Base-by-base conservation (phyloP, 768 basidiomycete genomes). In the Artomyces pyxidatus region DNA sequence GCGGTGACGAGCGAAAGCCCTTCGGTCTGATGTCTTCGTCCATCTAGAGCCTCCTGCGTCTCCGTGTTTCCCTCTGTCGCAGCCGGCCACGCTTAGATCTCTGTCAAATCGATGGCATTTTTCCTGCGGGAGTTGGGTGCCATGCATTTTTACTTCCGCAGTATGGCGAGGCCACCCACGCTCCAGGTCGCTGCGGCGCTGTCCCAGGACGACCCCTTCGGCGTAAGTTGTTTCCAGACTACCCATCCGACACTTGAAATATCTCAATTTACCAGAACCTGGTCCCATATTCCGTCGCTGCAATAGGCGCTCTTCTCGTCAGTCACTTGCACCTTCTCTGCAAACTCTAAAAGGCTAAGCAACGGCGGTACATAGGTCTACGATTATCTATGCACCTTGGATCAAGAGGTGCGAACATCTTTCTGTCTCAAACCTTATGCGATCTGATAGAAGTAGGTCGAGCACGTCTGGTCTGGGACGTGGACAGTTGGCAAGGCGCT, bases 311-410 rank as follows among this genome's bases (percentile, higher is more conserved):
- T 17, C 32, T 35, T 7, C 32, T 35, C 17, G 32, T 35, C 32
- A 17, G 32, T 35, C 32, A 12, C 32, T 37, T 10, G 37, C 30
- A 5, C 22, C 12, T 14, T 35, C 32, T 17, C 32, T 35, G n/a
- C 32, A 17, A 35, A 35, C 32, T 3, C 7, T 35, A 35, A 35
- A 35, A 35, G 12, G 47, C 17, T 32, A 16, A 43, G 23, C 42
- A 21, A 48, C 37, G 26, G 19, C 38, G 19, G 12, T 28, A 26
- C 10, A 3, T 35, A 70, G 68, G 52, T 67, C 38, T 70, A 69
- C 50, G 69, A 70, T 45, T 57, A 59, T 25, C 27, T 68, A 21
- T 69, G 65, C 43, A 70, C 68, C 0, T 51, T 70, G 16, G 64
- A 68, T 49, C 61, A 65, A 51, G 69, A 70, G 61, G 67, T 66